Conservation (phyloP, 805 yeast species). For the Blastobotrys muscicola region DNA sequence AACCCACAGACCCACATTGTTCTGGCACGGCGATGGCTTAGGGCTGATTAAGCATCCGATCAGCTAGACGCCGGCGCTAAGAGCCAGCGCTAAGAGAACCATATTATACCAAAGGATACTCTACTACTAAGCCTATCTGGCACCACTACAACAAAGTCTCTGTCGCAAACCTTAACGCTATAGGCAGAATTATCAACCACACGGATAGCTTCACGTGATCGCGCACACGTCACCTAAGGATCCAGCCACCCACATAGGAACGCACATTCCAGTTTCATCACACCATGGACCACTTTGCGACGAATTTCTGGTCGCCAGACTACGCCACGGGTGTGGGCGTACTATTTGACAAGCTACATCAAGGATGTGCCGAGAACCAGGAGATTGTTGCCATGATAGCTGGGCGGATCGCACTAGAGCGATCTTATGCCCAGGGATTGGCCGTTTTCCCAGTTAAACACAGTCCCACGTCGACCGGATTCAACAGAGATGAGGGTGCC, state of each 20-base stretch:
- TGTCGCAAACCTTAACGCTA: background rate
- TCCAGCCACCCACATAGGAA: no score
- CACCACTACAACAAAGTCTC: no score
- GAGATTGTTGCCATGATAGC: slow-evolving; percentile 53
- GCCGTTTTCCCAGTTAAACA: slow-evolving; percentile 32
- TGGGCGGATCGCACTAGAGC: slow-evolving; percentile 57
- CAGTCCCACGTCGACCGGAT: slow-evolving; percentile 30
- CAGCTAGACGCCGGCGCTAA: background rate
- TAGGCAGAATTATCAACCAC: background rate
- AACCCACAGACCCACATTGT: no score
- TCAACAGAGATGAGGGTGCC: slow-evolving; percentile 46
- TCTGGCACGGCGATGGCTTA: no score
- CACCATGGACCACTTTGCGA: slow-evolving; percentile 11
- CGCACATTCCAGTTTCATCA: background rate
- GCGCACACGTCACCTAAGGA: background rate
- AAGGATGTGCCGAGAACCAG: slow-evolving; percentile 59
- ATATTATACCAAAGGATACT: no score
- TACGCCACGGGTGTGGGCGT: slow-evolving; percentile 27
- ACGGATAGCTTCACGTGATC: background rate
- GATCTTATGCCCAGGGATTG: slow-evolving; percentile 50
- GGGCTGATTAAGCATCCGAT: no score
- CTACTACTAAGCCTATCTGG: no score
- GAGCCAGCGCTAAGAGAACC: background rate
- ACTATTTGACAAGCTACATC: slow-evolving; percentile 27
- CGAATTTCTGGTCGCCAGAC: slow-evolving; percentile 29